Evolutionary conservation across 1,284 basidiomycete genomes (phyloP).

Genomic region (Cerrena zonata): DNA sequence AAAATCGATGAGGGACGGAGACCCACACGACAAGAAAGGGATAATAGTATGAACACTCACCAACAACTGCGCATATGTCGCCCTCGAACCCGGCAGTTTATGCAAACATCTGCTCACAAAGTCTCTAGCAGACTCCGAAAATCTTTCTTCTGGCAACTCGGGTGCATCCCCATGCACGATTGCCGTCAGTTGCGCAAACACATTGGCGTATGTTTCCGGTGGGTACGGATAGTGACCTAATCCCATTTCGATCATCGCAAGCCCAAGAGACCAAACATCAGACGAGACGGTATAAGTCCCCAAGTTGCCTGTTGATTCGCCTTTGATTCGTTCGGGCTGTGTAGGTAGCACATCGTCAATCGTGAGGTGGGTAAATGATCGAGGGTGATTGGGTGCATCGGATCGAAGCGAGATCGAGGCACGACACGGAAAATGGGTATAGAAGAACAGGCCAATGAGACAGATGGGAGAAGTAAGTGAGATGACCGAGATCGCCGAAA

Average conservation of each 20-base stretch:
- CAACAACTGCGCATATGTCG: conserved; percentile 81
- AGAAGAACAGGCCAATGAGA: too few relatives aligned
- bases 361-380: too few relatives aligned
- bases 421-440: too few relatives aligned
- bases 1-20: too few relatives aligned
- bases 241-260: conserved; percentile 91
- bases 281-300: conserved; percentile 94
- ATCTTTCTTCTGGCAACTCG: conserved; percentile 56
- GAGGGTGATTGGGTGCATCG: too few relatives aligned
- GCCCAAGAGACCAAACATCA: conserved; percentile 97
- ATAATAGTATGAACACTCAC: too few relatives aligned
- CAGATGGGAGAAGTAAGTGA: not conserved
- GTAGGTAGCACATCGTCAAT: too few relatives aligned
- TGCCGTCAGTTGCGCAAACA: conserved; percentile 92
- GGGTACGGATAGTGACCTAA: conserved; percentile 94
- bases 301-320: conserved; percentile 81
- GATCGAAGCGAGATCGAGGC: too few relatives aligned
- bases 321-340: conserved; percentile 91
- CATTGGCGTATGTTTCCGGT: conserved; percentile 95
- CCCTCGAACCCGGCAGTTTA: conserved; percentile 74
- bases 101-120: conserved; percentile 63
- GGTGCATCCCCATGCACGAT: conserved; percentile 95
- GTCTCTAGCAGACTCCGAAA: conserved; percentile 49
- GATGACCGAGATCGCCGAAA: too few relatives aligned
- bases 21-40: too few relatives aligned